Percentiles rank a stretch among this genome's conserved stretches.
Conservation (phyloP, 495 filamentous ascomycete species). For the Penicillium lagena region DNA sequence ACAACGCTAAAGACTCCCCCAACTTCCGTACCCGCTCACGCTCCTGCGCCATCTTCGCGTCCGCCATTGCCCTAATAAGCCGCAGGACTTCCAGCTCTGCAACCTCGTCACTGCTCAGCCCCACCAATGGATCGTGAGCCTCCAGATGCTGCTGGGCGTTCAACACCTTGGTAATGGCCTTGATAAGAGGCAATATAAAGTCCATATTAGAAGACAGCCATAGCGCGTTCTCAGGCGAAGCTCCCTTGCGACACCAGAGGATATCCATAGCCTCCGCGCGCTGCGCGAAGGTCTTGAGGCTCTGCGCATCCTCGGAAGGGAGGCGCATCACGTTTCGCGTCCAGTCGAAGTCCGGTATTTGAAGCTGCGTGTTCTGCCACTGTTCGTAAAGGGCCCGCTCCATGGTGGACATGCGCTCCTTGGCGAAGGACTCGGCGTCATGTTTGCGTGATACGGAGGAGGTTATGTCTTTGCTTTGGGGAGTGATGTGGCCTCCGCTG, state of each 20-base stretch:
- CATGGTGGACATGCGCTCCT: constrained; percentile 9
- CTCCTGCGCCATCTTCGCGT: constrained; percentile 17
- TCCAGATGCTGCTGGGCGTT: constrained; percentile 10
- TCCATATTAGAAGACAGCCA: constrained; percentile 18
- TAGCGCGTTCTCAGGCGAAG: constrained; percentile 20
- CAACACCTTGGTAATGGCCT: constrained; percentile 15
- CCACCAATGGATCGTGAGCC: background rate
- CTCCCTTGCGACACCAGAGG: constrained; percentile 15
- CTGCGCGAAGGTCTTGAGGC: constrained; percentile 14
- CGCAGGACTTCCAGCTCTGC: constrained; percentile 18
- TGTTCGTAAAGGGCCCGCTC: constrained; percentile 14
- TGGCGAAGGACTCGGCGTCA: constrained; percentile 12
- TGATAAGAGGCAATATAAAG: constrained; percentile 12
- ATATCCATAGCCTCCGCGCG: constrained; percentile 26
- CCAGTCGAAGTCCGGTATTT: constrained; percentile 18
- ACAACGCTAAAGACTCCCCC: constrained; percentile 3
- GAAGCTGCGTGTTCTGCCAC: constrained; percentile 11
- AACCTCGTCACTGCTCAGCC: constrained; percentile 11
- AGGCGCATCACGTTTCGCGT: constrained; percentile 6
- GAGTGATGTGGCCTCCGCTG: constrained; percentile 13
- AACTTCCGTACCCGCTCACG: constrained; percentile 10
- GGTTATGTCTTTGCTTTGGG: constrained; percentile 8
- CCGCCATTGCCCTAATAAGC: constrained; percentile 9
- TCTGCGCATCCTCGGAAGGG: background rate
- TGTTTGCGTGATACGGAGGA: constrained; percentile 1